Conservation (phyloP, 345 rosid species). For the Eucalyptus brandiana region DNA sequence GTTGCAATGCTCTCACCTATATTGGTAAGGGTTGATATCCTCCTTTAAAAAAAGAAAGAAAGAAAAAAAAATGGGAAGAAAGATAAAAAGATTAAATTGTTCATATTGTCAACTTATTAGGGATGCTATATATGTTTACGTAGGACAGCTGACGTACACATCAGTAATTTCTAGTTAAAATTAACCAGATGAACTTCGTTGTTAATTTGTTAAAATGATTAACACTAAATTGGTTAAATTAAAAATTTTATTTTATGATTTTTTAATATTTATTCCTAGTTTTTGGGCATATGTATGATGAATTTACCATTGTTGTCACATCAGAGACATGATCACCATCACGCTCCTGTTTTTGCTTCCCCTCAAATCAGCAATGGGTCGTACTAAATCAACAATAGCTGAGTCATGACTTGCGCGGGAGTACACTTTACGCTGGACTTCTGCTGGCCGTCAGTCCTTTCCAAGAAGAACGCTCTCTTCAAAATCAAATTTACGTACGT, state of each 20-base stretch:
- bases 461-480: not conserved
- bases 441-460: not conserved
- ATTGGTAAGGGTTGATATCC: too few relatives aligned
- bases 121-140: fast-evolving
- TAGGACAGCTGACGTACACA: fast-evolving
- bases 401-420: not conserved
- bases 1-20: too few relatives aligned
- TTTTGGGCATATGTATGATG: not conserved
- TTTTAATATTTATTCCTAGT: not conserved
- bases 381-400: not conserved
- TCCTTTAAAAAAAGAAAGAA: too few relatives aligned
- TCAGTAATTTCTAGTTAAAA: fast-evolving
- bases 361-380: not conserved
- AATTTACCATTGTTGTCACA: not conserved
- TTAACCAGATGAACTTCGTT: fast-evolving
- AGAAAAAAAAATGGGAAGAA: too few relatives aligned
- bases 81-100: too few relatives aligned
- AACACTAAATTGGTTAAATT: too few relatives aligned
- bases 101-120: fast-evolving
- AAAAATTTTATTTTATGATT: too few relatives aligned
- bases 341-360: not conserved
- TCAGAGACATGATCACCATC: not conserved
- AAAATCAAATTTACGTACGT: too few relatives aligned
- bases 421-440: not conserved
- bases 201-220: too few relatives aligned